A percentile compares a stretch with the other conserved stretches of the same genome.
These are phyloP conservation scores for Suillus clintonianus DNA, from an alignment of 768 basidiomycete genomes.

Conservation along the genomic window DNA sequence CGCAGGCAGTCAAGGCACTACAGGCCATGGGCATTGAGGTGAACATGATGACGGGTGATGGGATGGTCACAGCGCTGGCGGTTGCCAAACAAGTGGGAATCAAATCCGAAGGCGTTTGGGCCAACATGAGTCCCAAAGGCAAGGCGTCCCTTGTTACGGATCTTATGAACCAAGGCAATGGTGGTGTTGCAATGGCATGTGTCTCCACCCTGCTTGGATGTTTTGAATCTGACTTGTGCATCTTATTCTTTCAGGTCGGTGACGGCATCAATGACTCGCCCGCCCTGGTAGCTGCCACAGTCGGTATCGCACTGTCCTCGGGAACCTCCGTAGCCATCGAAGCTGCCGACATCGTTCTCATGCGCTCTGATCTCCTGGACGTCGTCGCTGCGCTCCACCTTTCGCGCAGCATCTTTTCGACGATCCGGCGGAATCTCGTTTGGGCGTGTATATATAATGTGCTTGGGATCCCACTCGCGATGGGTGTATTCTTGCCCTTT, in stretches of 20 bases:
- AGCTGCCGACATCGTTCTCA: constrained; percentile 96
- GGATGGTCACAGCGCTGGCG: constrained; percentile 80
- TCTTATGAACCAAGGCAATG: constrained; percentile 68
- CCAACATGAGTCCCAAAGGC: constrained; percentile 92
- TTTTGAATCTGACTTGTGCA: neutral
- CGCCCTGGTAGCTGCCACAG: constrained; percentile 92
- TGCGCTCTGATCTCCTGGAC: constrained; percentile 95
- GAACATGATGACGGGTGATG: constrained; percentile 93
- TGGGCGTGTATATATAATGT: constrained; percentile 98
- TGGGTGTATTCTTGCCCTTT: constrained; percentile 93
- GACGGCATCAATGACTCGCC: constrained; percentile 99
- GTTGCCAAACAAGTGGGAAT: constrained; percentile 93
- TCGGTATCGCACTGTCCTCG: constrained; percentile 94
- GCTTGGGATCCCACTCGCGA: constrained; percentile 93
- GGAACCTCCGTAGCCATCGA: constrained; percentile 98
- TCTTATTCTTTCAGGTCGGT: constrained; percentile 65
- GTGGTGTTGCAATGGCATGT: constrained; percentile 88
- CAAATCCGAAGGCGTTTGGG: constrained; percentile 78
- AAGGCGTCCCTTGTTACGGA: constrained; percentile 87
- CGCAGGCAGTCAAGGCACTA: constrained; percentile 78
- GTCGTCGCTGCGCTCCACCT: constrained; percentile 96
- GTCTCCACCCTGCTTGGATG: neutral
- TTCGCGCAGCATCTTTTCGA: constrained; percentile 82
- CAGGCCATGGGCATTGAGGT: constrained; percentile 91
- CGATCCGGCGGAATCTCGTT: constrained; percentile 89